phyloP scores from a whole-genome alignment of 768 basidiomycete genomes.

The Phanerochaete carnosa region DNA sequence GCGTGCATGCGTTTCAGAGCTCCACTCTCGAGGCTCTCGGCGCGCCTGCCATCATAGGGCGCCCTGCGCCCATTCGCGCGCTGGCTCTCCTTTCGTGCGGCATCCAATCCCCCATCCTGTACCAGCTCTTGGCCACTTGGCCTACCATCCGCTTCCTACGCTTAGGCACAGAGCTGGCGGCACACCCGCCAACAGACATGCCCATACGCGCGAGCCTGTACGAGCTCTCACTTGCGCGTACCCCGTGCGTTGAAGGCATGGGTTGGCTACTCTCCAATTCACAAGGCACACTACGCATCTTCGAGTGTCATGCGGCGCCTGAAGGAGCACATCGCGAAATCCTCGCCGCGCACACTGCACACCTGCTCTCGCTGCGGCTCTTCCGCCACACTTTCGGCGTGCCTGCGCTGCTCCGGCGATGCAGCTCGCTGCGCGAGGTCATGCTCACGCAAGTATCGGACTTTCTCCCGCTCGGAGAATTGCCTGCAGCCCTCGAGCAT shows the following conservation, averaged over 20 bases:
- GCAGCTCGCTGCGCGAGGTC: conserved; percentile 38
- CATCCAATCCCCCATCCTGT: conserved; percentile 41
- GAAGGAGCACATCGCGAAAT: conserved; percentile 21
- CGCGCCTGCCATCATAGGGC: conserved; percentile 18
- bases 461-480: conserved; percentile 27
- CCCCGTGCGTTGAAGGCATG: conserved; percentile 28
- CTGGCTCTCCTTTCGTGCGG: conserved; percentile 32
- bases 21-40: conserved; percentile 19
- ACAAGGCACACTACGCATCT: conserved; percentile 31
- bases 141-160: conserved; percentile 35
- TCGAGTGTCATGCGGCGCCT: conserved; percentile 38
- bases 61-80: conserved; percentile 28
- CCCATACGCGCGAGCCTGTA: conserved; percentile 29
- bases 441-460: conserved; percentile 34
- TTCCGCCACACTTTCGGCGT: conserved; percentile 32
- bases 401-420: conserved; percentile 32
- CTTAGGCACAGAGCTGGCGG: conserved; percentile 35
- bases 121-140: conserved; percentile 38
- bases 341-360: conserved; percentile 28
- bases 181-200: conserved; percentile 26
- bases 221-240: conserved; percentile 38
- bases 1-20: conserved; percentile 28
- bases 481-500: conserved; percentile 39
- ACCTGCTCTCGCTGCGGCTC: conserved; percentile 42
- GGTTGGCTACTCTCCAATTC: conserved; percentile 39